Conservation (phyloP, 2,329 filamentous ascomycete genomes). For the Trichoderma koningii region DNA sequence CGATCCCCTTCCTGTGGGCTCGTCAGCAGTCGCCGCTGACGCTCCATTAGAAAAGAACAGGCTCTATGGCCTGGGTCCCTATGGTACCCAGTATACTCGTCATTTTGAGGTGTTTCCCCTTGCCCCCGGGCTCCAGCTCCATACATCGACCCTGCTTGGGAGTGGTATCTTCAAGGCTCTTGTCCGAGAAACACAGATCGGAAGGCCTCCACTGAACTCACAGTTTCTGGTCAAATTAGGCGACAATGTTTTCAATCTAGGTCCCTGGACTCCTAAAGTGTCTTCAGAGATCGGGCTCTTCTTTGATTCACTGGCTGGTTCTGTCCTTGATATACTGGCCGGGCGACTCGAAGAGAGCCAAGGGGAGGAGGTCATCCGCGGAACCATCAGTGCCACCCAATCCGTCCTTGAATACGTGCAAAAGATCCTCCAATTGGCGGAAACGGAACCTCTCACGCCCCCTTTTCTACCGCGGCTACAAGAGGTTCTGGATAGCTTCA, state of each 20-base stretch:
- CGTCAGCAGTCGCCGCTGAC: constrained; percentile 25
- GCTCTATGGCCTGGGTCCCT: constrained; percentile 59
- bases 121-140: constrained; percentile 58
- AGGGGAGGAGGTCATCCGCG: neutral
- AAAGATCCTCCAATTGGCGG: constrained; percentile 45
- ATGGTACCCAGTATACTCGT: constrained; percentile 61
- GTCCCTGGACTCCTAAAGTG: constrained; percentile 56
- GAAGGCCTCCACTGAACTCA: constrained; percentile 38
- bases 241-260: constrained; percentile 56
- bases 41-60: constrained; percentile 34
- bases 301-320: constrained; percentile 59
- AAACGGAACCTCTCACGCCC: constrained; percentile 29
- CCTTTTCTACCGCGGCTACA: constrained; percentile 49
- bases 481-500: constrained; percentile 48
- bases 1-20: constrained; percentile 48
- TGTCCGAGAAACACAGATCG: constrained; percentile 36
- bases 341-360: constrained; percentile 38
- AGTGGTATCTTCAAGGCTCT: constrained; percentile 51
- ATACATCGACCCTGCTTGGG: constrained; percentile 61
- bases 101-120: constrained; percentile 66
- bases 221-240: constrained; percentile 50
- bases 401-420: constrained; percentile 55
- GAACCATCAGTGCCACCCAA: constrained; percentile 39
- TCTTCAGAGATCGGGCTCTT: constrained; percentile 64
- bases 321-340: too few relatives aligned